Base-by-base conservation (phyloP, 176 grass and related monocot genomes). In the Oryza meridionalis region DNA sequence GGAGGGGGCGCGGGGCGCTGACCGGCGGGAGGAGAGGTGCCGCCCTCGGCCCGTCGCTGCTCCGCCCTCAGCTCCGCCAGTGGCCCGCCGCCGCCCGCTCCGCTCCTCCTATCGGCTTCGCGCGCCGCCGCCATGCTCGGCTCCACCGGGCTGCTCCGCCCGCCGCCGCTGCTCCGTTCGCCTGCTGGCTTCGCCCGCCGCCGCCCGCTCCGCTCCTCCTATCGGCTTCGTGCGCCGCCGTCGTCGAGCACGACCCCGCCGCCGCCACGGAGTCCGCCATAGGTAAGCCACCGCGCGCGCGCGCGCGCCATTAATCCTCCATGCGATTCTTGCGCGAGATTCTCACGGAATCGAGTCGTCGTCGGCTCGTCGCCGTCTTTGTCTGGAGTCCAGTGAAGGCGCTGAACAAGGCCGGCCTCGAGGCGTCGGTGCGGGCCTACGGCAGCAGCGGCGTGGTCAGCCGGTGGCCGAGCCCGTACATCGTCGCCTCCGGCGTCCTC, bases 361-460 rank as follows among this genome's bases (percentile, higher is more conserved):
- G 4, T 29, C 27, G 27, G 27, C 27, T 29, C 27, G 27, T 6
- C 10, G 4, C 3, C 65, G 65, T 77, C 9, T 29, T 55, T 22
- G 9, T 29, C 17, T 2, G 15, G 7, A 67, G 42, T 43, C 0
- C 92, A 94, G 92, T 87, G 14, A 86, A 83, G 46, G 78, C 79
- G 2, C 85, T 97, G 4, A 97, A 97, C 82, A 78, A 75, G 80
- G 92, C 86, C 4, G 87, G 80, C 49, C 84, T 97, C 13, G 92
- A 94, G 37, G 92, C 94, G 13, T 88, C 90, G 6, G 77, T 92
- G 12, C 77, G 88, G 24, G 77, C 88, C 0, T 85, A 87, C 64
- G 90, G 85, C 46, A 74, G 87, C 79, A 77, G 74, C 68, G 78
- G 73, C 7, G 21, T 83, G 47, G 24, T 72, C 38, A 81, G 77